A percentile compares a stretch with the other conserved stretches of the same genome.
phyloP scores from a whole-genome alignment of 2,329 filamentous ascomycete genomes.

The Alternaria postmessia region DNA sequence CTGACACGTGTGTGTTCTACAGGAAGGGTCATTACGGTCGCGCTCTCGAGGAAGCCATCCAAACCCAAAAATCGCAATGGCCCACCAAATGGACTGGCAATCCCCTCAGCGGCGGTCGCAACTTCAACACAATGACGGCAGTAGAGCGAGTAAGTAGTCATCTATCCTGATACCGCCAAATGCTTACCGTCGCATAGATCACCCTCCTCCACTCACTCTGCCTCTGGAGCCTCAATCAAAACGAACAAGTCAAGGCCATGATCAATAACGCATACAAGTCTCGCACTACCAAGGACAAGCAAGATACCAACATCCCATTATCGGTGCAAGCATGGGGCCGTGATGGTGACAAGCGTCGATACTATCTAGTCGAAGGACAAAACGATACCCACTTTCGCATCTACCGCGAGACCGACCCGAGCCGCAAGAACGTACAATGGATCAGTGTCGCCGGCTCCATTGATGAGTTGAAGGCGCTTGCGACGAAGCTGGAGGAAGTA shows the following conservation, averaged over 20 bases:
- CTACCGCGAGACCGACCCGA: constrained; percentile 91
- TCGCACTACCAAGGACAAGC: constrained; percentile 84
- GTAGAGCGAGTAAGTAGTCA: constrained; percentile 75
- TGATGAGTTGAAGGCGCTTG: constrained; percentile 79
- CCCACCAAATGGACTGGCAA: constrained; percentile 83
- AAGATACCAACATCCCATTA: constrained; percentile 81
- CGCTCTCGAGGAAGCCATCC: constrained; percentile 91
- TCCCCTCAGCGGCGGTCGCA: constrained; percentile 80
- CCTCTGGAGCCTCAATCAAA: constrained; percentile 88
- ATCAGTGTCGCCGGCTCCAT: constrained; percentile 92
- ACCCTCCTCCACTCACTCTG: constrained; percentile 82
- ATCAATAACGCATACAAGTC: constrained; percentile 73
- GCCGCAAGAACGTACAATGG: constrained; percentile 81
- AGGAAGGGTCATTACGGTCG: constrained; percentile 93
- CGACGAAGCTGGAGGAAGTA: constrained; percentile 75
- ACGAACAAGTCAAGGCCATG: constrained; percentile 79
- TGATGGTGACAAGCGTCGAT: constrained; percentile 89
- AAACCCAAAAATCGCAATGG: constrained; percentile 88
- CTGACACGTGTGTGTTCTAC: constrained; percentile 45
- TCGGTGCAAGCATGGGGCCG: constrained; percentile 91
- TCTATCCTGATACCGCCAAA: background rate
- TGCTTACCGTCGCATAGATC: constrained; percentile 65
- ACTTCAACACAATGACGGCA: constrained; percentile 83
- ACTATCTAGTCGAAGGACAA: constrained; percentile 91
- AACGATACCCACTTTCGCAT: constrained; percentile 94